A percentile compares a stretch with the other conserved stretches of the same genome.
Conservation (phyloP, 179 eudicot genomes). For the Amaranthus tricolor region DNA sequence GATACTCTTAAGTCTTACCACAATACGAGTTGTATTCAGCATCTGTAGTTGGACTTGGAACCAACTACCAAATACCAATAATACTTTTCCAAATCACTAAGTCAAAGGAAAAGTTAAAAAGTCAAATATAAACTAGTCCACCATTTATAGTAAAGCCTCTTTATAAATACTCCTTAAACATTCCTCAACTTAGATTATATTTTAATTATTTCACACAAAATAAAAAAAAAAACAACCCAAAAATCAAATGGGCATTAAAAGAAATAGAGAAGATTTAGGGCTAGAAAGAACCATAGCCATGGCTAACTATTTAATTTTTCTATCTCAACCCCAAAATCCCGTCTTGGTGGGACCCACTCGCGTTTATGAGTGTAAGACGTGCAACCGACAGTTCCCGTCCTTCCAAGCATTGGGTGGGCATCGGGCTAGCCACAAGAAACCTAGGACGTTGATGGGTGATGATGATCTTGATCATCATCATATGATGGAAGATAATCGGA, state of each 20-base stretch:
- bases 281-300: slow-evolving; percentile 24
- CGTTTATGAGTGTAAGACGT: slow-evolving; percentile 31
- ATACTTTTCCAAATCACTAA: background rate
- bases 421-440: slow-evolving; percentile 34
- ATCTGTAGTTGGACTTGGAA: too few species aligned
- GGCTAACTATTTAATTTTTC: slow-evolving; percentile 23
- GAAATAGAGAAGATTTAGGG: slow-evolving; percentile 19
- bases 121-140: background rate
- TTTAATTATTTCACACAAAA: background rate
- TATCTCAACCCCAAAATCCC: background rate
- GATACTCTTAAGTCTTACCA: too few species aligned
- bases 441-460: background rate
- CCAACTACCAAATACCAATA: background rate
- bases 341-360: background rate
- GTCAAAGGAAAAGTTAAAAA: slow-evolving; percentile 6
- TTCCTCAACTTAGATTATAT: background rate
- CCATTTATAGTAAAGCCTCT: background rate
- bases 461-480: background rate
- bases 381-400: slow-evolving; percentile 24
- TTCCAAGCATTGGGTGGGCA: slow-evolving; percentile 33
- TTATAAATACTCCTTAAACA: slow-evolving; percentile 1
- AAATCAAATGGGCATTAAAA: slow-evolving; percentile 17
- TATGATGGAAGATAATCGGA: background rate
- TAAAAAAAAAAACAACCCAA: background rate
- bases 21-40: too few species aligned